A percentile compares a stretch with the other conserved stretches of the same genome.
phyloP scores from a whole-genome alignment of 1,284 basidiomycete genomes.

The Sanghuangporus sanghuang region DNA sequence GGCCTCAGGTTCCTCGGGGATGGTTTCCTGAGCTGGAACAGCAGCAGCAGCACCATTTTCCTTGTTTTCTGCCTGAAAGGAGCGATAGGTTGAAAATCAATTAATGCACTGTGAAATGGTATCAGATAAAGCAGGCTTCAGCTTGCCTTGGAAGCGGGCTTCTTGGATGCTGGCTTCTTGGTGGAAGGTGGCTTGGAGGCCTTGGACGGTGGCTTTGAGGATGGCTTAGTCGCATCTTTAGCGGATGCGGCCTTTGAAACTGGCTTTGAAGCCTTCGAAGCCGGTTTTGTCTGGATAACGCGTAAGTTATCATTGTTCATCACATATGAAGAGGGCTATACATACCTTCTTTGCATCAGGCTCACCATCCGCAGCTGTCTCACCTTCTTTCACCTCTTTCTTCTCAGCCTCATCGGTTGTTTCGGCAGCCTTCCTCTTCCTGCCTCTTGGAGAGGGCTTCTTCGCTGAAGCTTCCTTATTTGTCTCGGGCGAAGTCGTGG shows the following conservation, averaged over 20 bases:
- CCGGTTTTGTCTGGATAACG: slow-evolving; percentile 18
- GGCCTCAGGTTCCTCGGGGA: slow-evolving; percentile 49
- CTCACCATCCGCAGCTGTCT: slow-evolving; percentile 23
- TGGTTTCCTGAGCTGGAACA: slow-evolving; percentile 35
- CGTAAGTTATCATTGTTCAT: slow-evolving; percentile 22
- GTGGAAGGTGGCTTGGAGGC: slow-evolving; percentile 30
- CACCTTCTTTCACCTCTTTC: slow-evolving; percentile 22
- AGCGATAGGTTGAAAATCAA: background rate
- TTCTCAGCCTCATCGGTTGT: slow-evolving; percentile 24
- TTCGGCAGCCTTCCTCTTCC: slow-evolving; percentile 25
- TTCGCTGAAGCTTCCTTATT: slow-evolving; percentile 24
- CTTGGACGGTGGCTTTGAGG: slow-evolving; percentile 29
- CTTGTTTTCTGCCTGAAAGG: slow-evolving; percentile 37
- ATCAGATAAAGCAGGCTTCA: background rate
- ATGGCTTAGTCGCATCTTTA: slow-evolving; percentile 30
- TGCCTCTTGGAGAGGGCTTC: slow-evolving; percentile 20
- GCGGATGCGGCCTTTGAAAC: slow-evolving; percentile 24
- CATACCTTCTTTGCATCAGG: slow-evolving; percentile 52
- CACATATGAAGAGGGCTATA: slow-evolving; percentile 7
- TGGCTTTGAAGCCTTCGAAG: slow-evolving; percentile 10
- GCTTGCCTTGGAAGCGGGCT: slow-evolving; percentile 35
- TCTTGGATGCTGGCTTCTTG: slow-evolving; percentile 33
- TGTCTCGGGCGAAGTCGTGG: slow-evolving; percentile 31
- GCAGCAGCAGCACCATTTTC: slow-evolving; percentile 32
- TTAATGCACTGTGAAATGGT: slow-evolving; percentile 6